These are phyloP conservation scores for Fabrea salina DNA, from an alignment of 169 alveolate species.

Conservation along the genomic window DNA sequence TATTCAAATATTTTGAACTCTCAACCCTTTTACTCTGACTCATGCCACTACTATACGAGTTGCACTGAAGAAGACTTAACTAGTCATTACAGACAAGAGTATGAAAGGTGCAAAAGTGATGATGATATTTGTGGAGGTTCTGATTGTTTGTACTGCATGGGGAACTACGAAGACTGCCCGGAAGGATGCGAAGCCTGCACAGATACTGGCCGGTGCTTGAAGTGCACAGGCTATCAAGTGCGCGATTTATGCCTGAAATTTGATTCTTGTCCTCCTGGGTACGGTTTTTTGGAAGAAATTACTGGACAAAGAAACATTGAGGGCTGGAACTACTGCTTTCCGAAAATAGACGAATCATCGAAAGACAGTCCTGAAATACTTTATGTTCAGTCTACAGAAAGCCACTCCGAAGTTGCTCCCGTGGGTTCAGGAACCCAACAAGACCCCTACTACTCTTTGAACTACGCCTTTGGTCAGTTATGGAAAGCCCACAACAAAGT, in stretches of 20 bases:
- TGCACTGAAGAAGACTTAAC: no score
- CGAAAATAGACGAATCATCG: no score
- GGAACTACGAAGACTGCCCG: not conserved
- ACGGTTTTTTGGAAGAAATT: no score
- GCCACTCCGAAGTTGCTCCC: not conserved
- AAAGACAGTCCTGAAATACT: not conserved
- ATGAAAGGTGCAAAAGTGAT: no score
- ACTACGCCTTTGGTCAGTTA: not conserved
- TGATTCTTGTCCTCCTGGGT: not conserved
- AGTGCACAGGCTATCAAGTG: not conserved
- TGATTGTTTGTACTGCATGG: not conserved
- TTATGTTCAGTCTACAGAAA: not conserved
- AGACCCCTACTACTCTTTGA: not conserved
- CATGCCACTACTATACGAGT: no score
- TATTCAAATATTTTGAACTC: no score
- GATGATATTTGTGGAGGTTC: not conserved
- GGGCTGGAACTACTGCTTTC: not conserved
- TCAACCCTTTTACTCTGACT: no score
- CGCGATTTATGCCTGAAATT: not conserved
- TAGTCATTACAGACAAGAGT: no score
- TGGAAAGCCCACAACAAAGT: no score
- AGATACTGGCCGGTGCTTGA: not conserved
- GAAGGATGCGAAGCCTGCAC: not conserved
- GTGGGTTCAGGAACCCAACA: not conserved
- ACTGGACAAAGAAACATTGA: not conserved